Evolutionary conservation across 2,329 filamentous ascomycete species (phyloP).

Genomic region (Arthrobotrys megalospora): DNA sequence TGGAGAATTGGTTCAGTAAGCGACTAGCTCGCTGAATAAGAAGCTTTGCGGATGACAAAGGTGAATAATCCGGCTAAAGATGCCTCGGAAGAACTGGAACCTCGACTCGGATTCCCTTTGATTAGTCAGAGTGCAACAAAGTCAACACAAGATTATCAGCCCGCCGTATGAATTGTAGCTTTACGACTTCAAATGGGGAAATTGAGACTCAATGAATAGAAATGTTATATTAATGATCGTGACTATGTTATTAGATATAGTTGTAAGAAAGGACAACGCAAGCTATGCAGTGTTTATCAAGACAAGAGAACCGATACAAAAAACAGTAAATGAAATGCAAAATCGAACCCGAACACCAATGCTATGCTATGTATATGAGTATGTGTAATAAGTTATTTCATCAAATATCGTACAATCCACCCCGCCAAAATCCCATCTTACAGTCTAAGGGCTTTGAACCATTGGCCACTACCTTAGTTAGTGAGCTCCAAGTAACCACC

Average conservation of each 20-base stretch:
- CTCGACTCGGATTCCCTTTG: slow-evolving; percentile 8
- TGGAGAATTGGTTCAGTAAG: slow-evolving; percentile 47
- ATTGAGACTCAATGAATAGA: not conserved
- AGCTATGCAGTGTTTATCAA: not conserved
- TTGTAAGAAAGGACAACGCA: not conserved
- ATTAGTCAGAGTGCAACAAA: not conserved
- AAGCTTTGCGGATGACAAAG: slow-evolving; percentile 44
- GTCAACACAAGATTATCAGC: not conserved
- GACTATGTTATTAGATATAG: not conserved
- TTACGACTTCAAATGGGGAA: not conserved
- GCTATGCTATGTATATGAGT: slow-evolving; percentile 14
- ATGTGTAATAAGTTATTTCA: not conserved
- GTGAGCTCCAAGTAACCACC: not conserved
- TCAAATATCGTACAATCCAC: not conserved
- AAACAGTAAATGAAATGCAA: not conserved
- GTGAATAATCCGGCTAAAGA: slow-evolving; percentile 36
- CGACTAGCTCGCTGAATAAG: slow-evolving; percentile 36
- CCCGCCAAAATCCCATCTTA: too few species aligned
- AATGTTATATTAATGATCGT: not conserved
- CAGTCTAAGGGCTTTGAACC: not conserved
- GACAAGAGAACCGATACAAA: not conserved
- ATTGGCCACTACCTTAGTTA: not conserved
- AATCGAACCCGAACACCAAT: not conserved
- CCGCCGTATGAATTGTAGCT: not conserved
- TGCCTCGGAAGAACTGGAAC: not conserved